These are phyloP conservation scores for Evernia prunastri DNA, from an alignment of 495 filamentous ascomycete genomes.

Conservation along the genomic window DNA sequence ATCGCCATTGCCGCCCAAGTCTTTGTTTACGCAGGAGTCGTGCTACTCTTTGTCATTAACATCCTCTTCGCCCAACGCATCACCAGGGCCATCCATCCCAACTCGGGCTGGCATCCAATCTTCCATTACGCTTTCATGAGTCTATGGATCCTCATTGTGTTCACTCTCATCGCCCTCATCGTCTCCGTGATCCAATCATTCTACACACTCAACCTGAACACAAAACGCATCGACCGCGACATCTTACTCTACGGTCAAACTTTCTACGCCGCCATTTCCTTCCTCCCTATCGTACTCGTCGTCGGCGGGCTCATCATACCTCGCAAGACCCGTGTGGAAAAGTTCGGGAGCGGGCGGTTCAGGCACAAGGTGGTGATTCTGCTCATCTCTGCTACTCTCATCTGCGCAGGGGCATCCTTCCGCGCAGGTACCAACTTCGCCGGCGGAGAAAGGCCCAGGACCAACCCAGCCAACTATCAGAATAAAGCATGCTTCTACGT, in stretches of 20 bases:
- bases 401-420: slow-evolving; percentile 67
- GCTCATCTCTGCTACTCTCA: slow-evolving; percentile 43
- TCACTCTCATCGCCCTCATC: slow-evolving; percentile 64
- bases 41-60: slow-evolving; percentile 77
- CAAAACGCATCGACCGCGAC: slow-evolving; percentile 46
- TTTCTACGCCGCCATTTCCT: slow-evolving; percentile 63
- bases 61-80: slow-evolving; percentile 74
- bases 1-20: slow-evolving; percentile 67
- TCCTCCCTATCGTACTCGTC: slow-evolving; percentile 65
- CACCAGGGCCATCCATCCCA: slow-evolving; percentile 63
- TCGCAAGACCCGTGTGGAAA: slow-evolving; percentile 45
- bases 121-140: slow-evolving; percentile 45
- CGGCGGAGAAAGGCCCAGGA: slow-evolving; percentile 39
- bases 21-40: slow-evolving; percentile 67
- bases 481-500: slow-evolving; percentile 67
- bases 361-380: slow-evolving; percentile 60
- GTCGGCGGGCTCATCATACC: slow-evolving; percentile 48
- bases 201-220: slow-evolving; percentile 54
- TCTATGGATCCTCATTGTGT: slow-evolving; percentile 55
- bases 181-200: slow-evolving; percentile 55
- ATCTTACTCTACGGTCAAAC: slow-evolving; percentile 62
- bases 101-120: slow-evolving; percentile 56
- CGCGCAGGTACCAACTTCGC: slow-evolving; percentile 54
- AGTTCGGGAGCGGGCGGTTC: slow-evolving; percentile 66
- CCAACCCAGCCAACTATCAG: slow-evolving; percentile 60